Evolutionary conservation across 2,329 filamentous ascomycete species (phyloP).

Genomic region (Diaporthe citri): DNA sequence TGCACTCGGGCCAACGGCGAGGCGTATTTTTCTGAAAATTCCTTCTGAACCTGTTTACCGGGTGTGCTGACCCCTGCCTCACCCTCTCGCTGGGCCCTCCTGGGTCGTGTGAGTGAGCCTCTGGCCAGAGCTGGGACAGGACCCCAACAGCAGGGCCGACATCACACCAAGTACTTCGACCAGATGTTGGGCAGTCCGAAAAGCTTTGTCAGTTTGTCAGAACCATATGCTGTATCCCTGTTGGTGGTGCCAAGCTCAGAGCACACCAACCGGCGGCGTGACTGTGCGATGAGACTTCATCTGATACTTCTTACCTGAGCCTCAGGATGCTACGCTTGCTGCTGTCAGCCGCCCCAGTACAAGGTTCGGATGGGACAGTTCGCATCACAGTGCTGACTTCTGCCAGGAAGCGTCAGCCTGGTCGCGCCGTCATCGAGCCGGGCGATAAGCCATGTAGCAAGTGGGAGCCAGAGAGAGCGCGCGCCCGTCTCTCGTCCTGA

Average conservation of each 20-base stretch:
- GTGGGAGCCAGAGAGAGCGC: not conserved
- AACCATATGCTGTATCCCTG: not conserved
- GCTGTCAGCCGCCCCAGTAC: slow-evolving; percentile 27
- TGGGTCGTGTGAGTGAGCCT: not conserved
- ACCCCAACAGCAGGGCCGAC: not conserved
- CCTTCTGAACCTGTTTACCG: not conserved
- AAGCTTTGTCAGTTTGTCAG: not conserved
- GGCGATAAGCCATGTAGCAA: slow-evolving; percentile 4
- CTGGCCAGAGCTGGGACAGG: not conserved
- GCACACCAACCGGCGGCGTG: not conserved
- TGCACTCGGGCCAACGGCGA: not conserved
- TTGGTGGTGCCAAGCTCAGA: not conserved
- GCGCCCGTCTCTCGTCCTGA: slow-evolving; percentile 14
- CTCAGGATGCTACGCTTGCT: slow-evolving; percentile 30
- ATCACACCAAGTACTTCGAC: not conserved
- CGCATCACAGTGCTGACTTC: slow-evolving; percentile 17
- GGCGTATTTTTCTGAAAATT: not conserved
- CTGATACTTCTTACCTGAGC: slow-evolving; percentile 30
- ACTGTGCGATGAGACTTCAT: slow-evolving; percentile 26
- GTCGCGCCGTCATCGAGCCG: not conserved
- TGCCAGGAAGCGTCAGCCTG: slow-evolving; percentile 1
- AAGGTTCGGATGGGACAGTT: slow-evolving; percentile 21
- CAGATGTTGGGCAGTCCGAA: not conserved
- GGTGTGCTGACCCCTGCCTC: not conserved
- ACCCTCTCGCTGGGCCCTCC: not conserved